phyloP scores from a whole-genome alignment of 768 basidiomycete species.

The Tylopilus subfusipes region DNA sequence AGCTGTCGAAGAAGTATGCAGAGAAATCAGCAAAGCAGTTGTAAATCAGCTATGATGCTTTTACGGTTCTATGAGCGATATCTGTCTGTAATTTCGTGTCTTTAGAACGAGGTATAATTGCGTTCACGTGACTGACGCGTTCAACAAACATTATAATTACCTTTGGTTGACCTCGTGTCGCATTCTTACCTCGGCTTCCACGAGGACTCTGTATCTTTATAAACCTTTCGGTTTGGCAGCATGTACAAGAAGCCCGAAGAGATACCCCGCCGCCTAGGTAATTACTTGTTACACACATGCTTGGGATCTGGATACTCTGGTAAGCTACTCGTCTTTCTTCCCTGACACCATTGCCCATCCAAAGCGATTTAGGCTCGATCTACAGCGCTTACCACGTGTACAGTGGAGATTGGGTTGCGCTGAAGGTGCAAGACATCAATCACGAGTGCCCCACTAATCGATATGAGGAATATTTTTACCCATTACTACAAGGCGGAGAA shows the following conservation, averaged over 20 bases:
- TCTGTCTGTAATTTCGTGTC: background rate
- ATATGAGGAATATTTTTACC: constrained; percentile 69
- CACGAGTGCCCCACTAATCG: constrained; percentile 75
- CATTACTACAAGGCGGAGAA: constrained; percentile 62
- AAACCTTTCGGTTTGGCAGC: background rate
- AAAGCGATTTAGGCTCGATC: constrained; percentile 57
- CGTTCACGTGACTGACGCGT: background rate
- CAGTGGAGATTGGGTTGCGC: constrained; percentile 57
- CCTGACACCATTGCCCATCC: background rate
- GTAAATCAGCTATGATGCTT: constrained; percentile 5
- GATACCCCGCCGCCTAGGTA: constrained; percentile 45
- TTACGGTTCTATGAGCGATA: background rate
- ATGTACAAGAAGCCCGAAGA: constrained; percentile 16
- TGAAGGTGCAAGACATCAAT: constrained; percentile 68
- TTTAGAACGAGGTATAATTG: background rate
- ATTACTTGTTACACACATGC: constrained; percentile 55
- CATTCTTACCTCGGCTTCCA: background rate
- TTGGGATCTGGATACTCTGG: constrained; percentile 77
- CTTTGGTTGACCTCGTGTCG: constrained; percentile 3
- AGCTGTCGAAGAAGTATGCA: constrained; percentile 14
- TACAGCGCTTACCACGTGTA: constrained; percentile 59
- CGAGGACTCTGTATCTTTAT: background rate
- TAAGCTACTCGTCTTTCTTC: constrained; percentile 26
- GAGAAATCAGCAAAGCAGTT: constrained; percentile 19
- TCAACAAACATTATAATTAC: background rate